A percentile compares a stretch with the other conserved stretches of the same genome.
These are phyloP conservation scores for Phanerodontia chrysosporium DNA, from an alignment of 768 basidiomycete species.

Conservation along the genomic window DNA sequence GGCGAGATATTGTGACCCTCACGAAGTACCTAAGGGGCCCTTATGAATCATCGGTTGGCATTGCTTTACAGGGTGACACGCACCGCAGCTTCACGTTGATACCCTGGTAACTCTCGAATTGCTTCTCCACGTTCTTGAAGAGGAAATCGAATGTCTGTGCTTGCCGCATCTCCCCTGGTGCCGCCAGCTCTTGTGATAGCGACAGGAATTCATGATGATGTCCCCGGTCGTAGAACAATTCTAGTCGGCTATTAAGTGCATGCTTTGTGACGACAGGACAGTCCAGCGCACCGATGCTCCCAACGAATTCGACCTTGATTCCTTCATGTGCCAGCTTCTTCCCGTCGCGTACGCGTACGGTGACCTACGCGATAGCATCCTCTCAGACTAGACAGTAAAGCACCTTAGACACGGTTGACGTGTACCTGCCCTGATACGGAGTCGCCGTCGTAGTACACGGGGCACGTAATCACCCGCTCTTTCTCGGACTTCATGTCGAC, in stretches of 20 bases:
- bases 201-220: constrained; percentile 98
- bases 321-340: constrained; percentile 95
- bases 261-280: neutral
- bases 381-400: neutral
- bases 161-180: constrained; percentile 95
- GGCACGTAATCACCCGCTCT: constrained; percentile 79
- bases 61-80: constrained; percentile 26
- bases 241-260: constrained; percentile 22
- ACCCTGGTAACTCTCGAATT: constrained; percentile 95
- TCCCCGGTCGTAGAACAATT: constrained; percentile 94
- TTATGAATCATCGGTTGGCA: neutral
- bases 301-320: constrained; percentile 96
- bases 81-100: constrained; percentile 97
- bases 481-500: constrained; percentile 90
- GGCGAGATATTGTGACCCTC: constrained; percentile 83
- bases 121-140: constrained; percentile 99
- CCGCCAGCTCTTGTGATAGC: constrained; percentile 89
- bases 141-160: constrained; percentile 95
- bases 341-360: constrained; percentile 87
- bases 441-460: constrained; percentile 95
- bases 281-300: constrained; percentile 75
- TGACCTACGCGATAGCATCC: constrained; percentile 45
- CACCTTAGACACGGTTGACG: neutral
- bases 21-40: constrained; percentile 71
- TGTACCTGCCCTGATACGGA: constrained; percentile 82